Conservation (phyloP, 1,284 basidiomycete species). For the Rhodofomes roseus region DNA sequence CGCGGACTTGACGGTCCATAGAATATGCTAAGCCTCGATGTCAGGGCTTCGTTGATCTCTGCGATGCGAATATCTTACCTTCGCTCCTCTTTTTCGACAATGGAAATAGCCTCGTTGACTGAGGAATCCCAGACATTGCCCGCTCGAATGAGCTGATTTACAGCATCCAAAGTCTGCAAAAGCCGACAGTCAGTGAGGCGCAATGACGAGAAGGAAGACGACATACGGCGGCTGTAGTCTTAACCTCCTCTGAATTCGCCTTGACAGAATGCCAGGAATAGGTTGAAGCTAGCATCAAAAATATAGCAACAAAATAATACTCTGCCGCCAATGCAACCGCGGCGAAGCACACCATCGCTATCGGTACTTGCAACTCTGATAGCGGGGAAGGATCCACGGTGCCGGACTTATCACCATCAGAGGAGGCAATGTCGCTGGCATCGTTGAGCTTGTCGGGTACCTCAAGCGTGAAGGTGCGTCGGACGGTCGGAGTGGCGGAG, state of each 20-base stretch:
- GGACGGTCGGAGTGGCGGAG: slow-evolving; percentile 23
- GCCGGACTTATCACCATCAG: not conserved
- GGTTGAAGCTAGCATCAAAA: slow-evolving; percentile 37
- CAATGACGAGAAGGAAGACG: slow-evolving; percentile 1
- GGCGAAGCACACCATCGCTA: slow-evolving; percentile 25
- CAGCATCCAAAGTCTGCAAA: slow-evolving; percentile 52
- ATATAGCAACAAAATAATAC: slow-evolving; percentile 41
- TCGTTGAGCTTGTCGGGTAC: slow-evolving; percentile 22
- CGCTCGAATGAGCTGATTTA: slow-evolving; percentile 63
- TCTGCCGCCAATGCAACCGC: slow-evolving; percentile 46
- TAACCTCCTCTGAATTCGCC: slow-evolving; percentile 37
- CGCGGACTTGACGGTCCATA: slow-evolving; percentile 40
- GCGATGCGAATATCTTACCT: too few relatives aligned
- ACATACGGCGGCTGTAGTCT: slow-evolving; percentile 47
- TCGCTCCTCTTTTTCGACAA: slow-evolving; percentile 66
- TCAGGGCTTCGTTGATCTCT: not conserved
- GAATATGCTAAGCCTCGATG: slow-evolving; percentile 25
- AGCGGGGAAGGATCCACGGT: not conserved
- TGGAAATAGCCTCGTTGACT: slow-evolving; percentile 59
- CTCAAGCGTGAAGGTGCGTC: slow-evolving; percentile 23
- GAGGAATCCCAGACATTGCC: slow-evolving; percentile 69
- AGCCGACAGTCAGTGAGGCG: not conserved
- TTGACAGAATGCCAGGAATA: slow-evolving; percentile 38
- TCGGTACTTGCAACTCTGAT: slow-evolving; percentile 12
- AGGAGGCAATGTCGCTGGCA: slow-evolving; percentile 6